Evolutionary conservation across 2,329 filamentous ascomycete genomes (phyloP), one percentile per base, ranked within the genome.

Genomic region (Colletotrichum sidae): DNA sequence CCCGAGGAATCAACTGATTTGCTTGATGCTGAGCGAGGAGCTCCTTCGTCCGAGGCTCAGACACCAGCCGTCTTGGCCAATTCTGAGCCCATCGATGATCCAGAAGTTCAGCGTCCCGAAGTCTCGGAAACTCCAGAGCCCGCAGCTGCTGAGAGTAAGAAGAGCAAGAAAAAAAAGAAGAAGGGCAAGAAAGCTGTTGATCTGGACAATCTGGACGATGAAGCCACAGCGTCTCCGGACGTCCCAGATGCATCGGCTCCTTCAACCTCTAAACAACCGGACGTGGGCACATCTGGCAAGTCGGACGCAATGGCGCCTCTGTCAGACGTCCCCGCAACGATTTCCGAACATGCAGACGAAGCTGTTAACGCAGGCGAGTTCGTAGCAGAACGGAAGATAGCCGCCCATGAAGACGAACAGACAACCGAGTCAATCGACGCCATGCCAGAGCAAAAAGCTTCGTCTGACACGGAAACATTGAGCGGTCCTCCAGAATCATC

Each of bases 101-200:
- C 17, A 37, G 61, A 59, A 34, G 34, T 45, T 13, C 65, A 69
- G 25, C 35, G 54, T 17, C 25, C 39, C 39, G 13, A 17, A 35
- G 10, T 35, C 10, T 38, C 59, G 11, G 13, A 8, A 9, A 11
- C 34, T 41, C 17, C 35, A 4, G 57, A 63, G 5, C 4, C 47
- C 41, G 12, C 68, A 25, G 38, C 50, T 9, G 39, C 62, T 15
- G 60, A 69, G 11, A 55, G 66, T 13, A 73, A 76, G 71, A 75
- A 74, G 56, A 69, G 69, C 53, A 77, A 77, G 69, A 75, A 74
- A 56, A 68, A 78, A 42, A 82, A 80, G 69, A 83, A 81, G 70
- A 73, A 72, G 39, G 64, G 54, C 7, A 68, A 58, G 52, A 67
- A 67, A 53, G 25, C 52, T 9, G 8, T 54, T 11, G 46, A 59